phyloP scores from a whole-genome alignment of 108 stramenopile genomes.

The Stephanodiscus minutulus region DNA sequence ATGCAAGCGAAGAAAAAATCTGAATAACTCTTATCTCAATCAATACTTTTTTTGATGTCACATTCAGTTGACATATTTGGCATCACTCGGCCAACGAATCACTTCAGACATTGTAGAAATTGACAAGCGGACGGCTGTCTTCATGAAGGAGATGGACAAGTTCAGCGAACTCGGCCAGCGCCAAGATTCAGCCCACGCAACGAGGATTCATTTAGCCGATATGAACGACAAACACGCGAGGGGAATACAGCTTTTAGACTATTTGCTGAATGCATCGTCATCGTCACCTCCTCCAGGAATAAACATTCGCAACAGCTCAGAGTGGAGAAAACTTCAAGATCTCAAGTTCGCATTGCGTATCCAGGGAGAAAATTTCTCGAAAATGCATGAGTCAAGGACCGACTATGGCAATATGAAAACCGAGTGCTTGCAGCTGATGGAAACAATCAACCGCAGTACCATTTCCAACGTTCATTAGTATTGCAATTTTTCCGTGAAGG shows the following conservation, averaged over 20 bases:
- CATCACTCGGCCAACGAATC: conserved; percentile 22
- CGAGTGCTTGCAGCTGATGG: conserved; percentile 18
- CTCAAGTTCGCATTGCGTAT: conserved; percentile 14
- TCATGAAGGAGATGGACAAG: conserved; percentile 21
- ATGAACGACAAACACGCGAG: conserved; percentile 19
- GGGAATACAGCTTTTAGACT: conserved; percentile 12
- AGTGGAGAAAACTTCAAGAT: conserved; percentile 13
- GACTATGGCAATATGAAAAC: conserved; percentile 12
- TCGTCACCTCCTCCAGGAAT: not conserved
- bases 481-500: too few species aligned
- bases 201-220: conserved; percentile 15
- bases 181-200: conserved; percentile 21
- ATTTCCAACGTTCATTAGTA: not conserved
- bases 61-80: conserved; percentile 16
- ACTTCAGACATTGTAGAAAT: conserved; percentile 16
- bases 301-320: conserved; percentile 5
- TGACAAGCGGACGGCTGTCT: conserved; percentile 1
- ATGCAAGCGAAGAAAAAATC: not conserved
- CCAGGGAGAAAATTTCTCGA: conserved; percentile 12
- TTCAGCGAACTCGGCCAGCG: conserved; percentile 8
- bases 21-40: too few species aligned
- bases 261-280: not conserved
- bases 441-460: not conserved
- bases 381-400: conserved; percentile 8
- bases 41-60: not conserved